Base-by-base conservation (phyloP, 2,329 filamentous ascomycete species). In the Sphaerostilbella broomeana region DNA sequence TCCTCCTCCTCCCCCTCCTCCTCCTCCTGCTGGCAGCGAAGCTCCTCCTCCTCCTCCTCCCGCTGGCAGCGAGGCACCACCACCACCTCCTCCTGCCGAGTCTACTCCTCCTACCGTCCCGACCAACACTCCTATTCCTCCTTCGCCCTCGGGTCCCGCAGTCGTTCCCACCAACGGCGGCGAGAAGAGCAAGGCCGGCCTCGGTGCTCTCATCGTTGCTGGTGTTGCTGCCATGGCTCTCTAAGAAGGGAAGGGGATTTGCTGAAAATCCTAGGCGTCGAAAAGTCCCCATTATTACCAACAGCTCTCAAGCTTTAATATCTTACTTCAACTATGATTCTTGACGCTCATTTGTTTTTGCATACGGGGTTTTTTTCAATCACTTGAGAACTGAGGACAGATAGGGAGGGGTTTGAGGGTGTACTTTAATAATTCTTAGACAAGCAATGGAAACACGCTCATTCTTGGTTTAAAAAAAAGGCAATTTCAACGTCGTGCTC, bases 171-270 rank as follows among this genome's bases (percentile, higher is more conserved):
- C 59, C 25, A 65, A 57, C 26, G 66, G 56, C 16, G 65, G 61
- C 32, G 57, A 53, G 42, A 63, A 59, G 49, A 44, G 55, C 22
- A 55, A 54, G 25, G 50, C 59, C 19, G 60, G 59, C 37, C 36
- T 62, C 17, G 62, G 61, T 18, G 60, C 61, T 39, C 52, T 68
- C 28, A 48, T 64, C 32, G 40, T 65, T 21, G 66, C 58, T 28
- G 67, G 60, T 42, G 42, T 65, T 25, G 62, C 58, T 35, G 63
- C 59, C 16, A 38, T 69, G 27, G 49, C 60, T 40, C 46, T 67
- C 43, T 67, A 59, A 51, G 30, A 12, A 19, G 21, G 18, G 29
- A 15, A 24, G 15, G 8, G 27, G 13, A 12, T 28, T 15, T 22
- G 1, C 11, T 17, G 10, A 7, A 21, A 30, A 10, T 15, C 12